Base-by-base conservation (phyloP, 352 stramenopile species). In the Phytophthora sp. region DNA sequence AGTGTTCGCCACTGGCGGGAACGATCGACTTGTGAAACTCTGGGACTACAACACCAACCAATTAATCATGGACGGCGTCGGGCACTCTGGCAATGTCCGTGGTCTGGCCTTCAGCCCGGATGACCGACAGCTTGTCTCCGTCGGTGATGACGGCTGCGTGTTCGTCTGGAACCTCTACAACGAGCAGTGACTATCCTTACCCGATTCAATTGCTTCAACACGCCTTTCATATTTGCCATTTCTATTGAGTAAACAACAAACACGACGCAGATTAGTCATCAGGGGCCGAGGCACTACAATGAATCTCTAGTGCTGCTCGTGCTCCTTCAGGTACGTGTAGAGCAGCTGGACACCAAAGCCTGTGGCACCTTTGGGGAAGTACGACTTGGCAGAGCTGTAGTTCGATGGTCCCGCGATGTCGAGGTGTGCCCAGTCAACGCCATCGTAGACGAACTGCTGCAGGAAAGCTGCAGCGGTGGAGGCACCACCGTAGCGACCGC, bases 91-190 rank as follows among this genome's bases (percentile, higher is more conserved):
- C 15, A 79, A 76, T 57, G 78, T 98, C 9, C 76, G 76, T 21
- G 70, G 75, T n/a, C 62, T 97, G 0, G 82, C 76, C 1, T 98
- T 98, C 66, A 96, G 86, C 56, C 84, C 90, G 3, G 91, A 98
- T 64, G 94, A 98, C 57, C 82, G 89, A 41, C 94, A 98, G 69
- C 85, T 98, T 35, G 77, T 97, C 16, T 94, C 81, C 0, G 89
- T 97, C 4, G 94, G 94, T 38, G 88, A 97, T 24, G 94, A 98
- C 61, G 92, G 93, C 50, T 87, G 88, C 71, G 82, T 98, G 30
- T 96, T 98, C 56, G 73, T 98, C 47, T 98, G 91, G 91, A 97
- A 98, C 60, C 71, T 98, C 35, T 98, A 95, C 72, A 84, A 76
- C 12, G 68, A 79, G 21, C 55, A 75, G 53, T 66, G 49, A 45